Base-by-base conservation (phyloP, 345 rosid species). In the Eucalyptus polyanthemos region DNA sequence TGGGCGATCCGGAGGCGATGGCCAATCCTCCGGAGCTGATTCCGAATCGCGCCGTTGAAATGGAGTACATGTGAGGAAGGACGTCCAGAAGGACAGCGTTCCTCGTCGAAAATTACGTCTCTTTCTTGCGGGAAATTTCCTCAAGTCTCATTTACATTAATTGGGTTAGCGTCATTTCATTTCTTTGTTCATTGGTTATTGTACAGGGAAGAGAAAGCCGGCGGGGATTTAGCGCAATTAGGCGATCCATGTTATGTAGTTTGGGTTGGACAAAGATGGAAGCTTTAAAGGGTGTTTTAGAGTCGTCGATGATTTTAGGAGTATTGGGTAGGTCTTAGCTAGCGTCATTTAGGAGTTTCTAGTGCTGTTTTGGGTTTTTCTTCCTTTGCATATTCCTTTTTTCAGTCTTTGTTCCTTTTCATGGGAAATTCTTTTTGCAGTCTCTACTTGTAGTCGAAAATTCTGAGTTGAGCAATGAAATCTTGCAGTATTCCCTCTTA, bases 361-460 rank as follows among this genome's bases (percentile, higher is more conserved):
- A 72, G 83, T 65, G 91, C 88, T 89, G 90, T 86, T 85, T 60
- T 54, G 24, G 62, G 29, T 29, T 90, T 83, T 90, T n/a, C 62
- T 51, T 87, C 56, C 67, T 62, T 50, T 53, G 90, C 88, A 40
- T 83, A 67, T 88, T 91, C 90, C 91, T 89, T 88, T 88, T 88
- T 19, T 44, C 81, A 37, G 81, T 37, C 45, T 37, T 19, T 2
- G 81, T 72, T 72, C 80, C 83, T 37, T 47, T 87, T 25, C 25
- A 88, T 37, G 89, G 92, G 93, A 91, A 89, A 93, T 94, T 93
- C 94, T 95, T 95, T 94, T 95, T 95, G 96, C 94, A 94, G 96
- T 93, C 92, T 88, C 88, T 92, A 76, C 83, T 92, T 93, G 92
- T 91, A 54, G 87, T 88, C 24, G 45, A 49, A 47, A 47, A 60